Percentiles rank a stretch among this genome's conserved stretches.
Conservation (phyloP, 768 basidiomycete genomes). For the Xerocomellus chrysenteron region DNA sequence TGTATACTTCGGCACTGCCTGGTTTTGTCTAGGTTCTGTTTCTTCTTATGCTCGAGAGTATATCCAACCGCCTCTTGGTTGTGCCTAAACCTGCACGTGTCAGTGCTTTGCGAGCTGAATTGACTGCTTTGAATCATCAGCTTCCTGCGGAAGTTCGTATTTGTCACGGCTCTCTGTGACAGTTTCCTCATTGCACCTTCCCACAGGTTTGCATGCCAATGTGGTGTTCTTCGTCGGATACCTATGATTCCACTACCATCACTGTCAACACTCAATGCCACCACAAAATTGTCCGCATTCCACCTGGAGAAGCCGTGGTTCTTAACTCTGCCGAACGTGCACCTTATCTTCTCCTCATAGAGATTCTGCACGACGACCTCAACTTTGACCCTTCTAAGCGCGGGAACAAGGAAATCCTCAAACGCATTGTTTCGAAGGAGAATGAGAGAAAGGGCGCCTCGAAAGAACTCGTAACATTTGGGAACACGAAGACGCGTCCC, state of each 20-base stretch:
- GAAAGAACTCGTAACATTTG: constrained; percentile 51
- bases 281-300: constrained; percentile 94
- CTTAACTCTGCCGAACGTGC: constrained; percentile 97
- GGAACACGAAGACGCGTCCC: constrained; percentile 19
- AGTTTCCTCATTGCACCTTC: constrained; percentile 5
- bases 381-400: constrained; percentile 88
- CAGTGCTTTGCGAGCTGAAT: constrained; percentile 92
- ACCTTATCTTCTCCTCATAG: constrained; percentile 89
- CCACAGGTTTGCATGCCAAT: constrained; percentile 80
- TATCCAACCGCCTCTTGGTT: constrained; percentile 87
- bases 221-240: constrained; percentile 80
- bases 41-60: constrained; percentile 83
- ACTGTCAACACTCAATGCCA: constrained; percentile 59
- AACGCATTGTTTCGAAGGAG: constrained; percentile 70
- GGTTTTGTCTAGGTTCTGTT: constrained; percentile 65
- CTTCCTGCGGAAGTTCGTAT: constrained; percentile 85
- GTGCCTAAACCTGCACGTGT: constrained; percentile 93
- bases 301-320: constrained; percentile 96
- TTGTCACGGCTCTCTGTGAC: neutral
- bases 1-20: neutral
- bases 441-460: constrained; percentile 57
- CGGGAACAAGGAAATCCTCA: constrained; percentile 82
- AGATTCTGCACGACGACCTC: constrained; percentile 86
- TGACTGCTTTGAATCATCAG: constrained; percentile 93
- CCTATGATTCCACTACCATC: constrained; percentile 34